These are phyloP conservation scores for Sugiyamaella valdiviana DNA, from an alignment of 805 yeast genomes.

Conservation along the genomic window DNA sequence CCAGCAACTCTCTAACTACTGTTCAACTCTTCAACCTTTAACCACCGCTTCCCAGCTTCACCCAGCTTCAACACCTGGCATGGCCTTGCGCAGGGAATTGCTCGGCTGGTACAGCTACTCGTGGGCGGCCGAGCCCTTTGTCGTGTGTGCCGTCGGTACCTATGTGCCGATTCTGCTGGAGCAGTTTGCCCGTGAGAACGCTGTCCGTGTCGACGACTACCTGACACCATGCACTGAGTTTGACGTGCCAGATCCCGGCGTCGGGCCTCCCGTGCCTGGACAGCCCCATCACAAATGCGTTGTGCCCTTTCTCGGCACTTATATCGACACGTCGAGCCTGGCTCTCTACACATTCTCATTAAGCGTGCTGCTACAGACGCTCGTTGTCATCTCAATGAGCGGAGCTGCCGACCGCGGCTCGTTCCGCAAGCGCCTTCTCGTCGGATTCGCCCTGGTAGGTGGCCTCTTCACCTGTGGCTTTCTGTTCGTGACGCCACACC, in stretches of 20 bases:
- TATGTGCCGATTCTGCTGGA: constrained; percentile 68
- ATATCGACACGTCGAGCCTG: constrained; percentile 65
- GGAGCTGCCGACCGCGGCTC: constrained; percentile 65
- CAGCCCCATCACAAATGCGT: constrained; percentile 39
- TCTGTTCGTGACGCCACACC: constrained; percentile 33
- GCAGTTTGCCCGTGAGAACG: constrained; percentile 66
- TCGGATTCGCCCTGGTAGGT: constrained; percentile 56
- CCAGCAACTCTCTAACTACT: not conserved
- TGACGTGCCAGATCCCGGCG: constrained; percentile 29
- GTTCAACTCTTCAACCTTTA: not conserved
- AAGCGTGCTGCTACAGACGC: constrained; percentile 66
- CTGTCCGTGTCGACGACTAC: constrained; percentile 56
- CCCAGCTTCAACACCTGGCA: not conserved
- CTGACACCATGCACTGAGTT: constrained; percentile 44
- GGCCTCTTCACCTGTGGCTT: constrained; percentile 47
- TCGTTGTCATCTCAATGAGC: constrained; percentile 63
- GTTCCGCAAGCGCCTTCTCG: constrained; percentile 50
- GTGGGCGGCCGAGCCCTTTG: constrained; percentile 76
- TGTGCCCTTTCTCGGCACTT: constrained; percentile 39
- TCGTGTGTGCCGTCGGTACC: constrained; percentile 72
- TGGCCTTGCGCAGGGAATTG: constrained; percentile 32
- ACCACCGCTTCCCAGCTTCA: not conserved
- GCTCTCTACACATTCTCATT: constrained; percentile 68
- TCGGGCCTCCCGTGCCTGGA: constrained; percentile 17
- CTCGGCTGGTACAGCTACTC: constrained; percentile 64